Evolutionary conservation across 2,329 filamentous ascomycete genomes (phyloP).

Genomic region (Mycosphaerelloides madeirae): DNA sequence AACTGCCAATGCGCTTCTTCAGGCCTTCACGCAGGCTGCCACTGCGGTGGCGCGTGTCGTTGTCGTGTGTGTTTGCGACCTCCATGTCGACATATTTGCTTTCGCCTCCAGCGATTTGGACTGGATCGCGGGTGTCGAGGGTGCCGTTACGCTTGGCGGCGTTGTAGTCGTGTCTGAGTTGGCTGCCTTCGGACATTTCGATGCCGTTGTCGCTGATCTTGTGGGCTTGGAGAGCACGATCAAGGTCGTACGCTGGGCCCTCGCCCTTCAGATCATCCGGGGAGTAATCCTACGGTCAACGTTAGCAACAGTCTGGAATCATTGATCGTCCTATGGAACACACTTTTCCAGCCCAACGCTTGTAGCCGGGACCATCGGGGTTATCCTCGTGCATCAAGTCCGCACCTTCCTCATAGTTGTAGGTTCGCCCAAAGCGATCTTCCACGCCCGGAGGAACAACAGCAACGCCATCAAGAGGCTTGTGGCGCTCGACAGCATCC

Average conservation of each 20-base stretch:
- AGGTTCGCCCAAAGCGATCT: slow-evolving; percentile 64
- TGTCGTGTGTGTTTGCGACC: slow-evolving; percentile 24
- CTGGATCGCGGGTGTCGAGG: slow-evolving; percentile 29
- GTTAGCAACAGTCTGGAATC: not conserved
- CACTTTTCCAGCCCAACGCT: slow-evolving; percentile 69
- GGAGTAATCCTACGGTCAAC: slow-evolving; percentile 54
- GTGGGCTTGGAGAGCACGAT: slow-evolving; percentile 61
- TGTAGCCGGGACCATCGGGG: slow-evolving; percentile 68
- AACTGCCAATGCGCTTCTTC: slow-evolving; percentile 46
- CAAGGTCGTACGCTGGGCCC: slow-evolving; percentile 67
- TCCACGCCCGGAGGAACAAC: slow-evolving; percentile 66
- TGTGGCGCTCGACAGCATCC: slow-evolving; percentile 67
- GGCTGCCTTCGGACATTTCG: slow-evolving; percentile 41
- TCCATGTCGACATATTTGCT: slow-evolving; percentile 30
- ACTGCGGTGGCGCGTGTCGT: slow-evolving; percentile 27
- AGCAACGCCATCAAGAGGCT: slow-evolving; percentile 77
- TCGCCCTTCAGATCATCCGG: slow-evolving; percentile 78
- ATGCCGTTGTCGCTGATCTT: slow-evolving; percentile 42
- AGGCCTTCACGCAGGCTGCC: slow-evolving; percentile 36
- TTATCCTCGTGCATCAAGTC: slow-evolving; percentile 75
- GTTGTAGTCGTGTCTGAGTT: slow-evolving; percentile 35
- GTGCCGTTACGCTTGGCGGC: slow-evolving; percentile 26
- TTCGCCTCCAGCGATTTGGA: slow-evolving; percentile 32
- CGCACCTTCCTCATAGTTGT: slow-evolving; percentile 78
- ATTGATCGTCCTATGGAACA: slow-evolving; percentile 34